Base-by-base conservation (phyloP, 306 rosid species). In the Quillaja saponaria region DNA sequence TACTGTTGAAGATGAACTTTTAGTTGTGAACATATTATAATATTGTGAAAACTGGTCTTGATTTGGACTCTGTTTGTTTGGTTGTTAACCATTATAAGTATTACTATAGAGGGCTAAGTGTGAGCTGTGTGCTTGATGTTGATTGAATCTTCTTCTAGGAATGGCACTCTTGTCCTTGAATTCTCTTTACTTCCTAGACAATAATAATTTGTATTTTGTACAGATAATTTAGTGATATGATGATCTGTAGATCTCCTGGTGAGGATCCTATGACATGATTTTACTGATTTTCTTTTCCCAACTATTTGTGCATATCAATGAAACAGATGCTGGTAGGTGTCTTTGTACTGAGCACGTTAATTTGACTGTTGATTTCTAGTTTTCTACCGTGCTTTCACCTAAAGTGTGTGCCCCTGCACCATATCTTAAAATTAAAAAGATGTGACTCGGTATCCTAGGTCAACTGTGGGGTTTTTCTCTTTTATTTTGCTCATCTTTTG, bases 371-470 rank as follows among this genome's bases (percentile, higher is more conserved):
- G 28, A 67, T 28, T 58, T 49, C 2, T 25, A 25, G 4, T 25
- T 25, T 25, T 25, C 31, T 25, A 25, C 31, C 13, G 10, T 13
- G 35, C 37, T 59, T 47, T 12, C 40, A 34, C 18, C 31, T 50
- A 41, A 49, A 17, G 25, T 72, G 49, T 37, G 31, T 67, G 59
- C 31, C 19, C 49, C 58, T 57, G 47, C 34, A 44, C 31, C 31
- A 25, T 25, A 25, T 1, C 4, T 25, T 64, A 5, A 16, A 42
- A 39, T 45, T 61, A 5, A 1, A 16, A 38, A 5, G 25, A 28
- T 56, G 33, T 38, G 14, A 38, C 50, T 25, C 4, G 31, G 46
- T 34, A 55, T 39, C 51, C 17, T 14, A 38, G 58, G 49, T 37
- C 51, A 35, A n/a, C 25, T 38, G 17, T 5, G 47, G 49, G 60